Evolutionary conservation across 495 filamentous ascomycete species (phyloP).

Genomic region (Daldinia loculata): DNA sequence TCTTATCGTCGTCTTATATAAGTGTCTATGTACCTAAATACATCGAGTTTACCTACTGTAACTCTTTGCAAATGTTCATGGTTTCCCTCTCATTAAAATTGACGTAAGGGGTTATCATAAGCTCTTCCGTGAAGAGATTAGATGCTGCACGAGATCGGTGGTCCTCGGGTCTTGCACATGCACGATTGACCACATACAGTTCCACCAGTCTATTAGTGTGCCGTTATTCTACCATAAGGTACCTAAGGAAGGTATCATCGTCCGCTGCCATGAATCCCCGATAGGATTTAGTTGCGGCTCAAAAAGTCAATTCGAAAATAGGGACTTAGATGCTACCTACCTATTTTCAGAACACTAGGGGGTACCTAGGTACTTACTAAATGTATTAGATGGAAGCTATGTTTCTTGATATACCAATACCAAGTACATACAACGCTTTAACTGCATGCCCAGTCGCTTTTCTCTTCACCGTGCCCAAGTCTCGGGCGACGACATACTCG

Average conservation of each 20-base stretch:
- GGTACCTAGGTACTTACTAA: not conserved
- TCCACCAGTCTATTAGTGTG: not conserved
- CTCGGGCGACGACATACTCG: not conserved
- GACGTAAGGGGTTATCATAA: not conserved
- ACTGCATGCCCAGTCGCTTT: not conserved
- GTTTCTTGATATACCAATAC: not conserved
- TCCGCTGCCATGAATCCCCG: not conserved
- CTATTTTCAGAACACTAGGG: not conserved
- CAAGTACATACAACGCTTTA: not conserved
- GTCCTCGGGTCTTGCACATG: not conserved
- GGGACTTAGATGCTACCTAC: not conserved
- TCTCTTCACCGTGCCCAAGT: not conserved
- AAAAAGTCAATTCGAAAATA: not conserved
- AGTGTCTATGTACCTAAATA: too few relatives aligned
- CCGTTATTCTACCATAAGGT: not conserved
- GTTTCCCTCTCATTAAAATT: not conserved
- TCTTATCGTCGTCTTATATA: not conserved
- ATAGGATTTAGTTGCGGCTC: constrained; percentile 7
- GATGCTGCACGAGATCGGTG: not conserved
- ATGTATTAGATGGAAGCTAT: not conserved
- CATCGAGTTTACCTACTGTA: too few relatives aligned
- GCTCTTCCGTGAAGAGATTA: not conserved
- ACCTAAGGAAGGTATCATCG: not conserved
- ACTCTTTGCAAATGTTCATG: too few relatives aligned
- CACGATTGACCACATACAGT: not conserved